Base-by-base conservation (phyloP, 2,329 filamentous ascomycete species). In the Aspergillus flavus region DNA sequence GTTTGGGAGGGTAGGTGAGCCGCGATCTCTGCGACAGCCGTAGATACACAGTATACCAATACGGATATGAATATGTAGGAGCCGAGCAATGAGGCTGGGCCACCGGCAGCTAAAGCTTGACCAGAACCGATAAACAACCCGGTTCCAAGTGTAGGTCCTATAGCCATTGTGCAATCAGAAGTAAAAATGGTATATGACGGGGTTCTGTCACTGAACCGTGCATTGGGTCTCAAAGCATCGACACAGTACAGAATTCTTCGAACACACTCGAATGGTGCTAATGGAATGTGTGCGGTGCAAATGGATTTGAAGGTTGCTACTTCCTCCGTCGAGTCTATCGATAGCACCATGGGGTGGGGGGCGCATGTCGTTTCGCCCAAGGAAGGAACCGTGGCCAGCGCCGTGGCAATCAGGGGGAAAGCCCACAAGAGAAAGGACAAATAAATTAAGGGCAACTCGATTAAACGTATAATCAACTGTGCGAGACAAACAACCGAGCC, bases 111-210 rank as follows among this genome's bases (percentile, higher is more conserved):
- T 61, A 87, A 81, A 3, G 84, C 83, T 65, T 81, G 77, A 56
- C 85, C 85, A 16, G 83, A 81, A 64, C 84, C 83, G 57, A 87
- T 76, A 72, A 87, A 86, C 6, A 86, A 70, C 64, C 84, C 84
- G 6, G 84, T 85, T 57, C 82, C 81, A 62, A 87, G 85, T 21
- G 85, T 86, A 64, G 85, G 85, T 53, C 84, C 84, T 32, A 88
- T 78, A 34, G 85, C 84, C 69, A 89, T 88, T 21, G 28, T 54
- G 58, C 34, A 52, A 32, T 26, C 4, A 26, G 16, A 41, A 41
- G 7, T 48, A 48, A 26, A 48, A 26, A 26, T 16, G 59, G 11
- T 48, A 48, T 48, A 12, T 7, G 48, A 32, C 6, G 55, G 23
- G 39, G n/a, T 52, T 50, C 4, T 11, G 48, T 52, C n/a, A 52